phyloP scores from a whole-genome alignment of 1,139 yeast species.

The Candida sp. region DNA sequence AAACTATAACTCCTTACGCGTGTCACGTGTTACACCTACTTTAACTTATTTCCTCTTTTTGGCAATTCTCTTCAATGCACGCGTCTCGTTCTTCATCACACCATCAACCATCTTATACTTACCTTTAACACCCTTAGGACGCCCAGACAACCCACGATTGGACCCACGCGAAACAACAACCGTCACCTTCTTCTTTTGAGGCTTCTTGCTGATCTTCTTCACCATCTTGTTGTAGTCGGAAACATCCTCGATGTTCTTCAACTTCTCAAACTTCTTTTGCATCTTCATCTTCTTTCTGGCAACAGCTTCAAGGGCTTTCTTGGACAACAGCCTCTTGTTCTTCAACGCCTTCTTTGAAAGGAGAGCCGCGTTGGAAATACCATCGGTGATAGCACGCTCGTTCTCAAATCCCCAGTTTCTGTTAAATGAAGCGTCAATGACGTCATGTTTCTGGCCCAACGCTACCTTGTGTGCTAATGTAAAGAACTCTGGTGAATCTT shows the following conservation, averaged over 20 bases:
- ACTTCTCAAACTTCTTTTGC: slow-evolving; percentile 80
- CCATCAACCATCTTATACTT: slow-evolving; percentile 99
- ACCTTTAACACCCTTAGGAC: slow-evolving; percentile 98
- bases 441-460: slow-evolving; percentile 83
- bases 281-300: slow-evolving; percentile 98
- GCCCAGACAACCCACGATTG: slow-evolving; percentile 87
- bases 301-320: slow-evolving; percentile 96
- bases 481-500: slow-evolving; percentile 57
- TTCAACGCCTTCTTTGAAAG: slow-evolving; percentile 1
- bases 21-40: background rate
- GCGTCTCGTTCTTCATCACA: slow-evolving; percentile 94
- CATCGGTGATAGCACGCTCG: background rate
- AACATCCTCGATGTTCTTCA: slow-evolving; percentile 91
- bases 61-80: slow-evolving; percentile 89
- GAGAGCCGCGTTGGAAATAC: slow-evolving; percentile 1
- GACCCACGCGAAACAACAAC: slow-evolving; percentile 90
- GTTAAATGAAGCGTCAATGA: slow-evolving; percentile 62
- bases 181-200: slow-evolving; percentile 80
- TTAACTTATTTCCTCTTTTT: slow-evolving; percentile 57
- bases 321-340: slow-evolving; percentile 35
- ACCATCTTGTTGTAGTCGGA: slow-evolving; percentile 80
- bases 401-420: slow-evolving; percentile 3
- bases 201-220: slow-evolving; percentile 78
- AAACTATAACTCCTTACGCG: no score
- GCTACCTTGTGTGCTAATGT: slow-evolving; percentile 97